These are phyloP conservation scores for Batkoa obscura DNA, from an alignment of 371 early-diverging fungal genomes.

Conservation along the genomic window DNA sequence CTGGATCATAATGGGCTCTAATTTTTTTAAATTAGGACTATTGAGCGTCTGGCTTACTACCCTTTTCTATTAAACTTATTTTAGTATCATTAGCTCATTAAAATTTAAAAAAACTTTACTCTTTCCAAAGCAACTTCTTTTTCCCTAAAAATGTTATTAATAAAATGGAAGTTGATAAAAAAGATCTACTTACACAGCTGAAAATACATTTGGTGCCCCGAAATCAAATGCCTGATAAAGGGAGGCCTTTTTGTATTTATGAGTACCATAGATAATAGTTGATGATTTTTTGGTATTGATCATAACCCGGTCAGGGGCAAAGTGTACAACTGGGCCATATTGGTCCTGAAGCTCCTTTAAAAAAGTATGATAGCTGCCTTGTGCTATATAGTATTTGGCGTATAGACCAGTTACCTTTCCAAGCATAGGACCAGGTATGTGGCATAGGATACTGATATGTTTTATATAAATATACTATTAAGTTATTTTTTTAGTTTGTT, in stretches of 20 bases:
- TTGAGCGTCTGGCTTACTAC: too few relatives aligned
- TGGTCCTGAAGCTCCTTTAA: neutral
- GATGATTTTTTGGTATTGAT: neutral
- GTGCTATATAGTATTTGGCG: neutral
- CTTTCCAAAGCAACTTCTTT: too few relatives aligned
- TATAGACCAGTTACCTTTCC: neutral
- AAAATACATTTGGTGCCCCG: neutral
- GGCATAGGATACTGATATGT: too few relatives aligned
- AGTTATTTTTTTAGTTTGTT: too few relatives aligned
- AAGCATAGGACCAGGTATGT: neutral
- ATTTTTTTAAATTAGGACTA: too few relatives aligned
- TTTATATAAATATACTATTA: too few relatives aligned
- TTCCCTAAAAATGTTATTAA: too few relatives aligned
- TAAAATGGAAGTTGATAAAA: too few relatives aligned
- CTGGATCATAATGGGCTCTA: too few relatives aligned
- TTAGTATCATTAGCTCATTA: neutral
- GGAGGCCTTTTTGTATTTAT: neutral
- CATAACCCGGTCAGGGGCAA: neutral
- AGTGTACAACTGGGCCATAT: conserved; percentile 1
- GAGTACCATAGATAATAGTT: neutral
- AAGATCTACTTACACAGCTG: neutral
- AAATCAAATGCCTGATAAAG: neutral
- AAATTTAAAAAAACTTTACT: too few relatives aligned
- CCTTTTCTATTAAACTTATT: neutral
- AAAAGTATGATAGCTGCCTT: neutral